Evolutionary conservation across 2,329 filamentous ascomycete genomes (phyloP).

Genomic region (Alternaria postmessia): DNA sequence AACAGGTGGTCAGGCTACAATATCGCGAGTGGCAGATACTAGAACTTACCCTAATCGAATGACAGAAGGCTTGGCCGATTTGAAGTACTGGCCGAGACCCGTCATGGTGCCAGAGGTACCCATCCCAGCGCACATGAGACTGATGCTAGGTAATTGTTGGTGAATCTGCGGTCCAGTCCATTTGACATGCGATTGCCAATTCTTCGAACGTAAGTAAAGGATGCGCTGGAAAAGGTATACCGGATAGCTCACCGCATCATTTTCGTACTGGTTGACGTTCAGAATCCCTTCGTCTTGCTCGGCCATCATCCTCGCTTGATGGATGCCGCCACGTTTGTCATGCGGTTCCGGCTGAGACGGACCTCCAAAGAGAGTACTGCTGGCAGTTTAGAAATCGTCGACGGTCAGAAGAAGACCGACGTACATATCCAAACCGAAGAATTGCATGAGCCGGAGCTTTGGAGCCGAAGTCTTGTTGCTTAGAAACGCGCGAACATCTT

Average conservation of each 20-base stretch:
- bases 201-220: constrained; percentile 36
- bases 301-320: constrained; percentile 17
- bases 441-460: constrained; percentile 31
- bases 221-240: neutral
- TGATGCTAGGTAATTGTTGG: constrained; percentile 64
- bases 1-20: constrained; percentile 9
- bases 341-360: constrained; percentile 47
- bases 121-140: constrained; percentile 65
- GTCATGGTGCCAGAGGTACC: constrained; percentile 60
- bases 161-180: constrained; percentile 69
- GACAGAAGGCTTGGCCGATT: constrained; percentile 28
- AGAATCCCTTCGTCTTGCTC: constrained; percentile 54
- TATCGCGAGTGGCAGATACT: neutral
- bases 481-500: constrained; percentile 28
- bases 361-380: constrained; percentile 61
- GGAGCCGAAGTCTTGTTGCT: constrained; percentile 31
- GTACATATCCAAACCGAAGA: constrained; percentile 35
- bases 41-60: constrained; percentile 24
- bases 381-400: neutral
- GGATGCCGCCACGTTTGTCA: constrained; percentile 30
- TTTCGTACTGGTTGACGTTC: constrained; percentile 67
- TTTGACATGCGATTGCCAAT: constrained; percentile 63
- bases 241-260: constrained; percentile 48
- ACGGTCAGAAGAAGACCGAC: neutral
- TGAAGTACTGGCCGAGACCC: constrained; percentile 35